These are phyloP conservation scores for Boletus patriciae DNA, from an alignment of 768 basidiomycete genomes.

Conservation along the genomic window DNA sequence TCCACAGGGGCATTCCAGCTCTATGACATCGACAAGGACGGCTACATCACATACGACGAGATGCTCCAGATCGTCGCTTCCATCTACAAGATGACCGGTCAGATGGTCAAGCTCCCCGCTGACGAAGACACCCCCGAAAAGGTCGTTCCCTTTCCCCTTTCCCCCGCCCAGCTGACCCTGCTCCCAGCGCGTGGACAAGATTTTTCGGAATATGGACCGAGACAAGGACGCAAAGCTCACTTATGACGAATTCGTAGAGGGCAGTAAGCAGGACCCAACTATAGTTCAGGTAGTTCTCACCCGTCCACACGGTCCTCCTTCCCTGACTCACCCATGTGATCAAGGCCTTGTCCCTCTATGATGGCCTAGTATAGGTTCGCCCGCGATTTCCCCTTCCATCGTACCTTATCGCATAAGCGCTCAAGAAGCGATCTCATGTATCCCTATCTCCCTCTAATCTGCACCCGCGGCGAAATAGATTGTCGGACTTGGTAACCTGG, in stretches of 20 bases:
- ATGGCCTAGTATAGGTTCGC: conserved; percentile 75
- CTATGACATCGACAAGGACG: conserved; percentile 98
- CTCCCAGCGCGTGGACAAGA: conserved; percentile 92
- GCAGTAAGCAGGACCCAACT: conserved; percentile 97
- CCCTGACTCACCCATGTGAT: conserved; percentile 21
- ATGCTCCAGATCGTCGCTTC: conserved; percentile 98
- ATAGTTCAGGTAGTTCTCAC: conserved; percentile 81
- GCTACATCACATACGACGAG: conserved; percentile 96
- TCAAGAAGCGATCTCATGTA: conserved; percentile 22
- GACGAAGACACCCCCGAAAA: conserved; percentile 99
- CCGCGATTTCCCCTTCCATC: conserved; percentile 2
- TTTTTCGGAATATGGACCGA: conserved; percentile 96
- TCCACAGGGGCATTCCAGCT: conserved; percentile 95
- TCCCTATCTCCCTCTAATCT: conserved; percentile 30
- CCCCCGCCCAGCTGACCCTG: conserved; percentile 13
- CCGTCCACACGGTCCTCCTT: conserved; percentile 7
- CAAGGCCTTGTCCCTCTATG: conserved; percentile 92
- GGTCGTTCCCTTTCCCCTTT: conserved; percentile 43
- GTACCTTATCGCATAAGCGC: conserved; percentile 27
- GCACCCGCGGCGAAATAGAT: conserved; percentile 12
- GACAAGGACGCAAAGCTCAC: conserved; percentile 93
- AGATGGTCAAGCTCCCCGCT: conserved; percentile 97
- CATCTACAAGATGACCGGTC: conserved; percentile 99
- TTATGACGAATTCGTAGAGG: conserved; percentile 97
- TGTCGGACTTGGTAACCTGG: conserved; percentile 15